These are phyloP conservation scores for Xylariaceae sp. DNA, from an alignment of 2,329 filamentous ascomycete species.

Conservation along the genomic window DNA sequence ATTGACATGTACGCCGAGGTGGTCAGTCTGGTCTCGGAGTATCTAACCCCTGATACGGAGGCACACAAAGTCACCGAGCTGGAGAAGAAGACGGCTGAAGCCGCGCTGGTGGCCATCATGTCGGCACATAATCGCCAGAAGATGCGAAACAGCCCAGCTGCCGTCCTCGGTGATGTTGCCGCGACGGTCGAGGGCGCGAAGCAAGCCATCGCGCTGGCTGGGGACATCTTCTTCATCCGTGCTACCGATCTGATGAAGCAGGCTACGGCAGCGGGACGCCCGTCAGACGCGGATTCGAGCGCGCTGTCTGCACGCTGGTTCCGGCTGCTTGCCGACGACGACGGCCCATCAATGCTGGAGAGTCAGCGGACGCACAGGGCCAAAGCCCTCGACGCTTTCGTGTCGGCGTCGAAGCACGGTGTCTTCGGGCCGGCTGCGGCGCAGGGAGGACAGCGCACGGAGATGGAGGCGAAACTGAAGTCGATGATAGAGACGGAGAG, in stretches of 20 bases:
- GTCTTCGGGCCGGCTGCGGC: constrained; percentile 29
- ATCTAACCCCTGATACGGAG: constrained; percentile 48
- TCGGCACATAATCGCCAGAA: constrained; percentile 39
- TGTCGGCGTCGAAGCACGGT: constrained; percentile 34
- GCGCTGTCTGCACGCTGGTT: constrained; percentile 32
- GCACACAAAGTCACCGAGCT: constrained; percentile 33
- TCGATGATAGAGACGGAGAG: constrained; percentile 33
- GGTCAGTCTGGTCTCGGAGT: constrained; percentile 52
- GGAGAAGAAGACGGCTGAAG: constrained; percentile 35
- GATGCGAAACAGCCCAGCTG: constrained; percentile 29
- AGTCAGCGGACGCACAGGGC: constrained; percentile 41
- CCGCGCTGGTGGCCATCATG: constrained; percentile 43
- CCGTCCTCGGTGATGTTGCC: constrained; percentile 33
- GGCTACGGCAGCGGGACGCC: constrained; percentile 16
- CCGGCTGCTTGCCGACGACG: constrained; percentile 37
- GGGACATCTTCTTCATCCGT: constrained; percentile 45
- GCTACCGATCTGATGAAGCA: constrained; percentile 40
- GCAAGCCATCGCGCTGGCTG: constrained; percentile 34
- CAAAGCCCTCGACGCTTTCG: constrained; percentile 35
- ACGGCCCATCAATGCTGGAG: constrained; percentile 41
- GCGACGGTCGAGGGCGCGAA: constrained; percentile 25
- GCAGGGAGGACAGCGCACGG: constrained; percentile 13
- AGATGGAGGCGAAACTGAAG: constrained; percentile 26
- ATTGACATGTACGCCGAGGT: constrained; percentile 64
- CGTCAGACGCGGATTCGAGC: constrained; percentile 5